A percentile compares a stretch with the other conserved stretches of the same genome.
These are phyloP conservation scores for Penicillium sp. DNA, from an alignment of 2,329 filamentous ascomycete genomes.

Conservation along the genomic window DNA sequence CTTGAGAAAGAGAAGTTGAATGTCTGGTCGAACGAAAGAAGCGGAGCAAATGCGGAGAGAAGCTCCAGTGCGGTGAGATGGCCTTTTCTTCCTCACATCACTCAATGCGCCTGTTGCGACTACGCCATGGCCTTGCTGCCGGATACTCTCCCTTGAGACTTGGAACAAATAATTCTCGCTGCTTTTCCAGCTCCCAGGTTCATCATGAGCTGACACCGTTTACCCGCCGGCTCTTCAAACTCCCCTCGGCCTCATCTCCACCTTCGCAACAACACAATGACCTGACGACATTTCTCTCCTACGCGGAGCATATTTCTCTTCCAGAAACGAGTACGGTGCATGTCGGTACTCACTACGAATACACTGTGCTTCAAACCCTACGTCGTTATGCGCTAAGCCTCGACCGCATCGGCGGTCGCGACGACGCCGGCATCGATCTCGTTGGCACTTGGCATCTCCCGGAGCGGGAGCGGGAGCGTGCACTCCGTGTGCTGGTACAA, in stretches of 20 bases:
- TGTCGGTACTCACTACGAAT: slow-evolving; percentile 50
- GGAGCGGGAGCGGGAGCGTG: slow-evolving; percentile 27
- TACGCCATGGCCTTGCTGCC: slow-evolving; percentile 17
- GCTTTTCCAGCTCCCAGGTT: slow-evolving; percentile 16
- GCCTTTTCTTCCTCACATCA: slow-evolving; percentile 11
- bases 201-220: slow-evolving; percentile 28
- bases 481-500: slow-evolving; percentile 47
- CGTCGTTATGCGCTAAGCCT: slow-evolving; percentile 42
- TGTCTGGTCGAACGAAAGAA: slow-evolving; percentile 5
- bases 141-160: neutral
- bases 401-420: slow-evolving; percentile 46
- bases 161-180: neutral
- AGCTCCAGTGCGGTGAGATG: slow-evolving; percentile 25
- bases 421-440: slow-evolving; percentile 50
- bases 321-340: slow-evolving; percentile 42
- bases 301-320: slow-evolving; percentile 42
- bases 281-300: slow-evolving; percentile 42
- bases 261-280: slow-evolving; percentile 38
- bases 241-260: slow-evolving; percentile 36
- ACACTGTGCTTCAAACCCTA: slow-evolving; percentile 43
- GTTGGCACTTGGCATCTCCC: slow-evolving; percentile 48
- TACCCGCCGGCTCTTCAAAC: slow-evolving; percentile 38
- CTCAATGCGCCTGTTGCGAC: slow-evolving; percentile 22
- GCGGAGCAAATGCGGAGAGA: slow-evolving; percentile 26
- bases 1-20: neutral